phyloP scores from a whole-genome alignment of 768 basidiomycete species.

The Leccinum boreale region DNA sequence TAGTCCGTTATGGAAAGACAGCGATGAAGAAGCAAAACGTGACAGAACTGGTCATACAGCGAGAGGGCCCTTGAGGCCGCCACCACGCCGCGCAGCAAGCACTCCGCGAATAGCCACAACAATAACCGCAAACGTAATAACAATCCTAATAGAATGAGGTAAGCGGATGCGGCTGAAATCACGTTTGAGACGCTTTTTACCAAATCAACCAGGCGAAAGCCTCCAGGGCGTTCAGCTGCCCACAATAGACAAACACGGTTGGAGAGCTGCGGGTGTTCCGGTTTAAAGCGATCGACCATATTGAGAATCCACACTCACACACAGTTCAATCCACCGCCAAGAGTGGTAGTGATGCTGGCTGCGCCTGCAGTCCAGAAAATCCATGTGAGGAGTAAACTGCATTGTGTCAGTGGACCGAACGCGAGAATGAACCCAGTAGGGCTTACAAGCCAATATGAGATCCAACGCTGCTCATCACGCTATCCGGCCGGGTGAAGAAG shows the following conservation, averaged over 20 bases:
- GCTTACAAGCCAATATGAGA: slow-evolving; percentile 64
- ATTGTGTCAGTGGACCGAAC: slow-evolving; percentile 4
- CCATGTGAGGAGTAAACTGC: slow-evolving; percentile 70
- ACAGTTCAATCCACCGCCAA: slow-evolving; percentile 74
- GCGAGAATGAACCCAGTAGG: not conserved
- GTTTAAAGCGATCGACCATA: not conserved
- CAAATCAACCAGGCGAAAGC: slow-evolving; percentile 76
- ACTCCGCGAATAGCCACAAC: slow-evolving; percentile 61
- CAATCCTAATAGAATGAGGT: slow-evolving; percentile 42
- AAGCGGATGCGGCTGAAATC: not conserved
- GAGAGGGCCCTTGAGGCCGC: slow-evolving; percentile 60
- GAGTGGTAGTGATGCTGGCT: slow-evolving; percentile 59
- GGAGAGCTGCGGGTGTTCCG: slow-evolving; percentile 32
- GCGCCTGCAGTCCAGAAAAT: slow-evolving; percentile 76
- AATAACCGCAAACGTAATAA: slow-evolving; percentile 60
- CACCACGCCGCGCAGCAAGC: slow-evolving; percentile 56
- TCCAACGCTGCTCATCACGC: slow-evolving; percentile 55
- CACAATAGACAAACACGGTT: slow-evolving; percentile 57
- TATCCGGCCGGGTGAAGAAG: slow-evolving; percentile 50
- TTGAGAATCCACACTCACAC: slow-evolving; percentile 34
- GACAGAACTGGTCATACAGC: slow-evolving; percentile 27
- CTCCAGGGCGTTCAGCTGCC: slow-evolving; percentile 71
- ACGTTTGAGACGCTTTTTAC: slow-evolving; percentile 36
- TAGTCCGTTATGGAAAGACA: slow-evolving; percentile 4
- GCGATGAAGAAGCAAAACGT: not conserved